These are phyloP conservation scores for Fusarium sp. DNA, from an alignment of 2,329 filamentous ascomycete species.

Conservation along the genomic window DNA sequence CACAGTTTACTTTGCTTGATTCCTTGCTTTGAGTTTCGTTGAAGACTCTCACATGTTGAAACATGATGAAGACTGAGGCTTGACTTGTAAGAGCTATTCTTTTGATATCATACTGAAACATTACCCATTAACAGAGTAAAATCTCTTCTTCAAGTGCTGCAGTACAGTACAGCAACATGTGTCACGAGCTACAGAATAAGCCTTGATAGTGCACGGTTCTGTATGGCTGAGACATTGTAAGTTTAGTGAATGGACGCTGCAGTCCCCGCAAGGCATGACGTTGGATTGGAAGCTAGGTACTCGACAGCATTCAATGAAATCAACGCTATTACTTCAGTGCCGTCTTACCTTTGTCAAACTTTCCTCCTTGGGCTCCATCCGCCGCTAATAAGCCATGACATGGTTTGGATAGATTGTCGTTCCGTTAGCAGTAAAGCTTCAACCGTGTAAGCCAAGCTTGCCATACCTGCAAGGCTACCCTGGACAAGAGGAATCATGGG, in stretches of 20 bases:
- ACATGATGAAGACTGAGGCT: not conserved
- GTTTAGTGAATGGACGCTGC: constrained; percentile 5
- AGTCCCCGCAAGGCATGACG: constrained; percentile 43
- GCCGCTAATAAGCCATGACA: not conserved
- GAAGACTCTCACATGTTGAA: not conserved
- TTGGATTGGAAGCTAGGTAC: constrained; percentile 39
- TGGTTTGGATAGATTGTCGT: not conserved
- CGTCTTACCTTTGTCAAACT: not conserved
- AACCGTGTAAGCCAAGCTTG: not conserved
- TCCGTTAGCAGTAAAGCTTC: not conserved
- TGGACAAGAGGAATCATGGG: not conserved
- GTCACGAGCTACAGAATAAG: constrained; percentile 4
- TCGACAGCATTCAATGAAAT: not conserved
- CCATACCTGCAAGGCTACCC: constrained; percentile 5
- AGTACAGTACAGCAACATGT: not conserved
- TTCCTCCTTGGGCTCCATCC: not conserved
- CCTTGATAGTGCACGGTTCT: constrained; percentile 5
- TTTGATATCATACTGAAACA: not conserved
- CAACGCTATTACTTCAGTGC: not conserved
- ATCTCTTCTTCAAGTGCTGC: not conserved
- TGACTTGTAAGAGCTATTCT: not conserved
- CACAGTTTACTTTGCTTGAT: not conserved
- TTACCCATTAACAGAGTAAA: not conserved
- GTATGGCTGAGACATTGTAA: constrained; percentile 9
- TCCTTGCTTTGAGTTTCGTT: not conserved